Conservation (phyloP, 345 rosid genomes). For the Excoecaria cochinchinensis region DNA sequence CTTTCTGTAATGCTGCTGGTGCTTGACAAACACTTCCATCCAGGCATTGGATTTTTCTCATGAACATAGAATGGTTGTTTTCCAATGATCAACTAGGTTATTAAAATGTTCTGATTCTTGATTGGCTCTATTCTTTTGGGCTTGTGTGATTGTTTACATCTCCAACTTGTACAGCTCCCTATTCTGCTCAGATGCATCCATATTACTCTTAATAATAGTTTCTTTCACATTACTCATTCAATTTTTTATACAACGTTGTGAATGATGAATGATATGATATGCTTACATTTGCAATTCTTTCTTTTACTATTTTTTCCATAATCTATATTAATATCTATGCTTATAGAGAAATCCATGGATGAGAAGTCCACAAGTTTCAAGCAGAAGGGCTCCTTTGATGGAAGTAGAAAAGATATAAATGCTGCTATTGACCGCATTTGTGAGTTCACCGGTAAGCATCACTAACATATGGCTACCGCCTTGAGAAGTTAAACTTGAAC, state of each 20-base stretch:
- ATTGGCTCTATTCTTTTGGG: neutral
- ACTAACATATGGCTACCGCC: slow-evolving; percentile 12
- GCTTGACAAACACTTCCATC: neutral
- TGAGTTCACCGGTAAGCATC: slow-evolving; percentile 71
- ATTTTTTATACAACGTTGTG: neutral
- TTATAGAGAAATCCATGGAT: slow-evolving; percentile 53
- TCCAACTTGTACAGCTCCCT: neutral
- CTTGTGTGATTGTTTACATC: neutral
- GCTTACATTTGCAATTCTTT: neutral
- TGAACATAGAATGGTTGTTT: neutral
- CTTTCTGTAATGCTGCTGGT: neutral
- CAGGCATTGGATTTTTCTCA: neutral
- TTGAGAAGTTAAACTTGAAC: slow-evolving; percentile 7
- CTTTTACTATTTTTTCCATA: neutral
- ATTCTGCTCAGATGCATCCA: neutral
- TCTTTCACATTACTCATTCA: neutral
- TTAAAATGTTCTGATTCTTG: neutral
- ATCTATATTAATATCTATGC: slow-evolving; percentile 11
- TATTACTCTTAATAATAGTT: neutral
- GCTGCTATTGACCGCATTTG: slow-evolving; percentile 85
- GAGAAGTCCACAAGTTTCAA: slow-evolving; percentile 65
- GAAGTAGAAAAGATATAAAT: slow-evolving; percentile 83
- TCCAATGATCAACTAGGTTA: neutral
- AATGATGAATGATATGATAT: slow-evolving; percentile 1
- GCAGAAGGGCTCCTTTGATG: slow-evolving; percentile 79